Evolutionary conservation across 2,329 filamentous ascomycete genomes (phyloP).

Genomic region (Fusarium sp.): DNA sequence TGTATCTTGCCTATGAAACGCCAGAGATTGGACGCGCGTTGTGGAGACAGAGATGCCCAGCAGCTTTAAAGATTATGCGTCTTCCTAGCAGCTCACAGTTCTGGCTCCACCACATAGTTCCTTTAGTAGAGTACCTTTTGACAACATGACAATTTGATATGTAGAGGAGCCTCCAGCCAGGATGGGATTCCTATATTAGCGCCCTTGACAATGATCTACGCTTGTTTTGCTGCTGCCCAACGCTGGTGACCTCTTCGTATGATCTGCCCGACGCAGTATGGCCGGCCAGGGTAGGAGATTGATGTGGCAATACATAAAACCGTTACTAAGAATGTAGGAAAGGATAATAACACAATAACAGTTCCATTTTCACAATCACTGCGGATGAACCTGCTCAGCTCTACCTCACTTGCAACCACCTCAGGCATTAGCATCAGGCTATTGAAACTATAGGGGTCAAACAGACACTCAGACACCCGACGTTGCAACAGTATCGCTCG

Average conservation of each 20-base stretch:
- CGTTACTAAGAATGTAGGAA: fast-evolving
- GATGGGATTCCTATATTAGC: neutral
- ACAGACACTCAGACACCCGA: neutral
- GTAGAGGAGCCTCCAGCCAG: neutral
- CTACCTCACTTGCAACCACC: neutral
- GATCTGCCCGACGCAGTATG: neutral
- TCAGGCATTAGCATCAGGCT: neutral
- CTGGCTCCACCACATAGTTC: fast-evolving
- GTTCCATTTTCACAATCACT: fast-evolving
- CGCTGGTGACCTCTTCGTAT: neutral
- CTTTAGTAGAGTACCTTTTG: neutral
- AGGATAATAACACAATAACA: fast-evolving
- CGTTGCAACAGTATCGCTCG: neutral
- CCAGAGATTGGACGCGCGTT: too few species aligned
- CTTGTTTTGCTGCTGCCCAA: fast-evolving
- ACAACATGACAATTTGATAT: neutral
- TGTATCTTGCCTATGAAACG: too few species aligned
- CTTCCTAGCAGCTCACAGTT: neutral
- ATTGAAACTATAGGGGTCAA: fast-evolving
- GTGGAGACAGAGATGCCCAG: too few species aligned
- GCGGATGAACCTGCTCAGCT: neutral
- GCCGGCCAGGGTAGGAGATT: fast-evolving
- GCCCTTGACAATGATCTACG: neutral
- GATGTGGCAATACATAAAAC: fast-evolving
- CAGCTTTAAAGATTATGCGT: fast-evolving